Evolutionary conservation across 495 filamentous ascomycete species (phyloP), one percentile per base, ranked within the genome.

Genomic region (Thozetella sp.): DNA sequence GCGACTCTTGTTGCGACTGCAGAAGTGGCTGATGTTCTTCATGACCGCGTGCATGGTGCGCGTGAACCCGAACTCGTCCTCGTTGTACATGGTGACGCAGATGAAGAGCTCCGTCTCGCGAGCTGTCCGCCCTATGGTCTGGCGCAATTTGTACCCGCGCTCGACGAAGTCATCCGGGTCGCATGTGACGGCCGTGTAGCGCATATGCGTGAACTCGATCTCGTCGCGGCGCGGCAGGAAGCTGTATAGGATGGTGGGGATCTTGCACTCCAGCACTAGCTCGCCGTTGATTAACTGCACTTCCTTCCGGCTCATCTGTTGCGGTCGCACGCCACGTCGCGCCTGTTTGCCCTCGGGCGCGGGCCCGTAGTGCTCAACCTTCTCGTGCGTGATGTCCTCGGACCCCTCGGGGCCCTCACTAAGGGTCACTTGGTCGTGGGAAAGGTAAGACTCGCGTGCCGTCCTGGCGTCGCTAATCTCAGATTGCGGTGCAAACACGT

Each of bases 131-230:
- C 92, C 91, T 57, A 98, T 91, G 70, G 96, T 93, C 74, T 98
- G 96, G n/a, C 96, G 89, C 65, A 99, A 73, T 72, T 96, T 95
- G 77, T 98, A 99, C 0, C 95, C 94, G 53, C 86, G 81, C 17
- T 85, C 80, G 0, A 91, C 88, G 63, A 96, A 99, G 67, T 99
- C 93, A 70, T 98, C 93, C 0, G 96, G 96, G 69, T 99, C 96
- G 68, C 94, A 97, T 1, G 96, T 99, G 34, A 97, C 95, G n/a
- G 96, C 96, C 26, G 96, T 98, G 69, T 99, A 99, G n/a, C 96
- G 90, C 96, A 98, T 98, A 71, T 99, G 94, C 0, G 96, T 99
- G 71, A 98, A 99, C 72, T 99, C 96, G 52, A 91, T 85, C 62
- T 96, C 93, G 71, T 98, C 93, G 24, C 93, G 83, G 27, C 93